Evolutionary conservation across 2,329 filamentous ascomycete genomes (phyloP), one percentile per base, ranked within the genome.

Genomic region (Keithomyces neogunnii): DNA sequence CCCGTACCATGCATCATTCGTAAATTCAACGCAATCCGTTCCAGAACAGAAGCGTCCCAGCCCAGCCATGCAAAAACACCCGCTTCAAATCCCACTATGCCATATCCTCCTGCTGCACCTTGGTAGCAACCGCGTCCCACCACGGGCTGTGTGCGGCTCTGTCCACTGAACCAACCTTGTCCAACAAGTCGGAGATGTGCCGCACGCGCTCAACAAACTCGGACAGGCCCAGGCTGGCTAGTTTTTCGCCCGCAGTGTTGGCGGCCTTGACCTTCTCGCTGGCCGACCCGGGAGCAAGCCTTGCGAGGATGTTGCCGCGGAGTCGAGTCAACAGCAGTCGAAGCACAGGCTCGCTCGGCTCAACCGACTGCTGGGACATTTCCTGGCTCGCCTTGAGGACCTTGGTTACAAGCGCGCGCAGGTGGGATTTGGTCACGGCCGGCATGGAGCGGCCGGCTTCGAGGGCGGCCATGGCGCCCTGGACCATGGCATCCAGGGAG

Each of bases 161-260:
- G 62, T 90, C 86, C 4, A 89, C 82, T 4, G 71, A 71, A 11
- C 83, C 82, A 3, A 89, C 76, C 62, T 78, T 77, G 42, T 78
- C 76, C 53, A 90, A 69, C 61, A 84, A 74, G 35, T 88, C 85
- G 6, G 87, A 82, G 58, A 90, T 84, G 47, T 81, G 80, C 33
- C 84, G 75, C 11, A 90, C 81, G 54, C 77, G 80, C 31, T 80
- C 78, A 13, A 86, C 82, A 63, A 90, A 90, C 66, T 91, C 87
- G 0, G 83, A 83, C 51, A 91, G 68, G 0, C 87, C 87, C 19
- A 86, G 75, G 2, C 77, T 76, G 0, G 85, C 84, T 6, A 91
- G 74, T 52, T 80, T 83, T 65, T 90, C 86, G 9, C 80, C 81
- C 0, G 85, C 85, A 0, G 76, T 82, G 58, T 80, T 86, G 0